Percentiles rank a stretch among this genome's conserved stretches.
Conservation (phyloP, 257 asterid genomes). For the Solanum neorickii region DNA sequence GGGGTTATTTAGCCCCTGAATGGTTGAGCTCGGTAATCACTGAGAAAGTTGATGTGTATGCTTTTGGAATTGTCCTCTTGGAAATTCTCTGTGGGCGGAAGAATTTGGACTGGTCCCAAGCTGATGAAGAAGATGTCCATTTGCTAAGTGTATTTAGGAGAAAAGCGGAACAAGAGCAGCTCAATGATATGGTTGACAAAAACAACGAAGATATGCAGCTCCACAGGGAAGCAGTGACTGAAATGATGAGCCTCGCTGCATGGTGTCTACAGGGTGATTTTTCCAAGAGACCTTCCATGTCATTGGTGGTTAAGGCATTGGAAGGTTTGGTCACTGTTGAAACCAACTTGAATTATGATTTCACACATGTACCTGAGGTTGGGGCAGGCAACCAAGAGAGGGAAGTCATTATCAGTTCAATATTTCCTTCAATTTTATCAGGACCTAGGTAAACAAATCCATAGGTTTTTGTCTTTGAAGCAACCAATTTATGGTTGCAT, state of each 20-base stretch:
- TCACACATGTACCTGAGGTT: neutral
- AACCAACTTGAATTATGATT: neutral
- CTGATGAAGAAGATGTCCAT: conserved; percentile 9
- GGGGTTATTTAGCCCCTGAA: too few relatives aligned
- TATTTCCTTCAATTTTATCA: neutral
- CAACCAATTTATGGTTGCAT: neutral
- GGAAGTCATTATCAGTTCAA: too few relatives aligned
- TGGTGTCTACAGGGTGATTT: conserved; percentile 12
- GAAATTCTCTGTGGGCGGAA: too few relatives aligned
- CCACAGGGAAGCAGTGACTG: neutral
- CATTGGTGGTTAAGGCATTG: conserved; percentile 8
- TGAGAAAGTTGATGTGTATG: too few relatives aligned
- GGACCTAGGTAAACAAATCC: conserved; percentile 1
- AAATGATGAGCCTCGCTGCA: conserved; percentile 2
- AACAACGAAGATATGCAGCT: conserved; percentile 3
- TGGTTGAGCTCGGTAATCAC: too few relatives aligned
- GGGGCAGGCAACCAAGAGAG: too few relatives aligned
- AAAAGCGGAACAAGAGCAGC: neutral
- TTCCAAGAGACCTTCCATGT: conserved; percentile 16
- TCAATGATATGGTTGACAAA: conserved; percentile 4
- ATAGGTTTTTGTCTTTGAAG: neutral
- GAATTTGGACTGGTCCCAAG: too few relatives aligned
- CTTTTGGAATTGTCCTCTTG: too few relatives aligned
- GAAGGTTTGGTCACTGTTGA: conserved; percentile 6
- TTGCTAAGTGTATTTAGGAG: neutral